These are phyloP conservation scores for Orbilia blumenaviensis DNA, from an alignment of 2,329 filamentous ascomycete genomes.

Conservation along the genomic window DNA sequence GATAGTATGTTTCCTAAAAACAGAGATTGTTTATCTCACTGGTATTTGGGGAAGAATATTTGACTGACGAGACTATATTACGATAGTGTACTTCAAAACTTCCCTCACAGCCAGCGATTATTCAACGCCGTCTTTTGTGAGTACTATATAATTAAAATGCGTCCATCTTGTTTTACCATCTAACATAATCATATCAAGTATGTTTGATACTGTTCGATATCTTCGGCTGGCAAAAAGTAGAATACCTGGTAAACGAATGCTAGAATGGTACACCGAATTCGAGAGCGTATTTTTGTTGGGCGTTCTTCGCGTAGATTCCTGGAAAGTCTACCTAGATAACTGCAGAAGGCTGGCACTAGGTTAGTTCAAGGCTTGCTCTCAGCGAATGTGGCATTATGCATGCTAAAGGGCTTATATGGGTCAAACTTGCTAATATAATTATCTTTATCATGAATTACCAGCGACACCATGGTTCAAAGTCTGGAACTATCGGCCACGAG, in stretches of 20 bases:
- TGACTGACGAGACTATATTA: background rate
- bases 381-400: no score
- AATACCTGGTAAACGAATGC: conserved; percentile 22
- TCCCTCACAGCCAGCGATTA: conserved; percentile 18
- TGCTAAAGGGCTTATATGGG: background rate
- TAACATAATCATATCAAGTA: background rate
- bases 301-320: conserved; percentile 34
- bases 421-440: background rate
- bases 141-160: background rate
- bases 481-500: conserved; percentile 46
- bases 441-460: background rate
- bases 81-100: conserved; percentile 38
- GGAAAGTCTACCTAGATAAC: conserved; percentile 47
- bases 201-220: conserved; percentile 50
- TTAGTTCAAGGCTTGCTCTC: background rate
- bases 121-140: conserved; percentile 50
- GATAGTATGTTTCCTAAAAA: conserved; percentile 15
- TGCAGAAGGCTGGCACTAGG: conserved; percentile 26
- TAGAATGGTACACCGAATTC: conserved; percentile 44
- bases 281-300: conserved; percentile 40
- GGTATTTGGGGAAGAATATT: background rate
- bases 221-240: conserved; percentile 21
- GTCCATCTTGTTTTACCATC: background rate
- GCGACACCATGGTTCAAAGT: conserved; percentile 48
- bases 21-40: background rate